A percentile compares a stretch with the other conserved stretches of the same genome.
Evolutionary conservation across 331 rosid genomes (phyloP).

Genomic region (Ulmus americana): DNA sequence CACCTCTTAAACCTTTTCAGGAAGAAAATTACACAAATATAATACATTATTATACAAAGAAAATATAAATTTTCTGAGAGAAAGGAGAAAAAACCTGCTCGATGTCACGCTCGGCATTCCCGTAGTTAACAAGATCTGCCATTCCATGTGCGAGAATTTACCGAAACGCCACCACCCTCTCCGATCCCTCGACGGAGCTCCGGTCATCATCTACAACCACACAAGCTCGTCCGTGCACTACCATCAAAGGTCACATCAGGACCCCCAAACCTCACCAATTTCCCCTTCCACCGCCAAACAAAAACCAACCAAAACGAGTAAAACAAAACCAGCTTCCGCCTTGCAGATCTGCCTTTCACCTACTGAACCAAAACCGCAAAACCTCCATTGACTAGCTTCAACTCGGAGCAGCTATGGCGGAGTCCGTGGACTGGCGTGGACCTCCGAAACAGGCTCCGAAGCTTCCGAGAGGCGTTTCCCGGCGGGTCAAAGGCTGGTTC

Average conservation of each 20-base stretch:
- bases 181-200: conserved; percentile 70
- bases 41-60: background rate
- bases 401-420: conserved; percentile 28
- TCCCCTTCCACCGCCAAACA: too few relatives aligned
- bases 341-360: conserved; percentile 46
- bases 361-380: conserved; percentile 25
- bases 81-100: conserved; percentile 52
- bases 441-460: background rate
- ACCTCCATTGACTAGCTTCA: conserved; percentile 37
- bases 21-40: background rate
- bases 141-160: conserved; percentile 82
- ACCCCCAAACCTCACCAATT: conserved; percentile 24
- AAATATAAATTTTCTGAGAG: background rate
- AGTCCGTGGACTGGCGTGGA: conserved; percentile 32
- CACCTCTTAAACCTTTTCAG: background rate
- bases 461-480: conserved; percentile 7
- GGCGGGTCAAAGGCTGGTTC: conserved; percentile 14
- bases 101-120: conserved; percentile 92
- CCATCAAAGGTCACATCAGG: conserved; percentile 69
- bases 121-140: conserved; percentile 97
- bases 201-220: conserved; percentile 82
- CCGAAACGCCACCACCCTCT: conserved; percentile 88
- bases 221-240: conserved; percentile 48
- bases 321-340: conserved; percentile 16
- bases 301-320: too few relatives aligned